Percentiles rank a stretch among this genome's conserved stretches.
These are phyloP conservation scores for Chrysanthemum makinoi DNA, from an alignment of 129 eudicot species.

Conservation along the genomic window DNA sequence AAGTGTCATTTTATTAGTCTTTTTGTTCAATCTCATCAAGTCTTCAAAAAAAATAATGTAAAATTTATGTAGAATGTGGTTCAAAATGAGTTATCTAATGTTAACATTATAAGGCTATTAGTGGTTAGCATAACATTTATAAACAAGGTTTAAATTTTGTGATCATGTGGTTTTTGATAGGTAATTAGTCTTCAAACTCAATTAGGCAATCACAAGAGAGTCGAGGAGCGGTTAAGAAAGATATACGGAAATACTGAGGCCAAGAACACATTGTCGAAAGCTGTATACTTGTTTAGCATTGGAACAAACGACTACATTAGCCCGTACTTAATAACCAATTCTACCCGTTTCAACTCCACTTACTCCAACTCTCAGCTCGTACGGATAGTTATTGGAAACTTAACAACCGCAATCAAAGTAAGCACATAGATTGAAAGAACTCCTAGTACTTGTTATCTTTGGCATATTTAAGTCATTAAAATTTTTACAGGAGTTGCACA, in stretches of 20 bases:
- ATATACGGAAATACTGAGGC: slow-evolving; percentile 37
- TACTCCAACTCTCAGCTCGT: slow-evolving; percentile 30
- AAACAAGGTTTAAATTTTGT: neutral
- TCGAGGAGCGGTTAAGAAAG: slow-evolving; percentile 32
- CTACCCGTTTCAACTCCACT: slow-evolving; percentile 23
- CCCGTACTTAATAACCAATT: slow-evolving; percentile 28
- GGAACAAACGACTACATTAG: slow-evolving; percentile 55
- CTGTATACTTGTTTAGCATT: slow-evolving; percentile 59
- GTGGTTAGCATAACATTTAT: neutral
- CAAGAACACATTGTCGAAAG: slow-evolving; percentile 30
- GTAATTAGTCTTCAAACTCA: slow-evolving; percentile 48
- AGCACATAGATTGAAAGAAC: neutral
- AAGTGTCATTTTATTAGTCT: too few relatives aligned
- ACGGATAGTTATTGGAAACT: slow-evolving; percentile 45
- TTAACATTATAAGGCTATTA: too few relatives aligned
- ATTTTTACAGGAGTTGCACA: slow-evolving; percentile 50
- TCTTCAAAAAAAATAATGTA: too few relatives aligned
- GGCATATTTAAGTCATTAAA: neutral
- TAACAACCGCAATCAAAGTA: slow-evolving; percentile 43
- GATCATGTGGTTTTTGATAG: slow-evolving; percentile 18
- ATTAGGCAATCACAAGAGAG: slow-evolving; percentile 32
- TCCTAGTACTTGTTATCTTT: too few relatives aligned
- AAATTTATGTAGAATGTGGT: too few relatives aligned
- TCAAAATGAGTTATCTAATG: too few relatives aligned
- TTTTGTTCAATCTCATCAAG: too few relatives aligned